Conservation (phyloP, 805 yeast genomes). For the Barnettozyma pratensis region DNA sequence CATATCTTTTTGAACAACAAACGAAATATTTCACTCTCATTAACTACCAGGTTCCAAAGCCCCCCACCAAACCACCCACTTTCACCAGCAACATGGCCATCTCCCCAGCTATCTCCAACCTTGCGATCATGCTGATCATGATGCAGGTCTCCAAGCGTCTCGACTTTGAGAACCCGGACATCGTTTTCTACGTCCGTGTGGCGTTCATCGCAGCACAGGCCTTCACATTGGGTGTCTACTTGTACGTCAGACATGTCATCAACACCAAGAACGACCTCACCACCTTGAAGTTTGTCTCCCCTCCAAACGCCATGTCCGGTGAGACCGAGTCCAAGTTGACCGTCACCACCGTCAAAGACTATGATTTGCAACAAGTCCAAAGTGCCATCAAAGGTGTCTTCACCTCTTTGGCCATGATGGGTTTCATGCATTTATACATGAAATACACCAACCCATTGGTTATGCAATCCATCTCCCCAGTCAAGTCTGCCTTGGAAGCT, state of each 20-base stretch:
- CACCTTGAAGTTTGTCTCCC: conserved; percentile 84
- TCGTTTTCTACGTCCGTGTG: conserved; percentile 68
- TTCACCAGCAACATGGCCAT: neutral
- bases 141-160: conserved; percentile 90
- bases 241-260: conserved; percentile 57
- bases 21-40: too few relatives aligned
- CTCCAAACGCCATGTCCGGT: conserved; percentile 76
- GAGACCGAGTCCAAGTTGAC: conserved; percentile 67
- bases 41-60: neutral
- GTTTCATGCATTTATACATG: conserved; percentile 96
- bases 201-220: conserved; percentile 65
- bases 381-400: conserved; percentile 74
- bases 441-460: conserved; percentile 95
- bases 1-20: too few relatives aligned
- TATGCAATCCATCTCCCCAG: conserved; percentile 87
- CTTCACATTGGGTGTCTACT: conserved; percentile 60
- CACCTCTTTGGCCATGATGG: conserved; percentile 95
- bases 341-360: conserved; percentile 90
- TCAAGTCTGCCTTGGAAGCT: conserved; percentile 85
- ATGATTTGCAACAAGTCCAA: conserved; percentile 85
- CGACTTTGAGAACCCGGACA: conserved; percentile 80
- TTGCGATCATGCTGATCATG: conserved; percentile 89
- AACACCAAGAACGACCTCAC: conserved; percentile 80
- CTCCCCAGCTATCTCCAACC: conserved; percentile 82
- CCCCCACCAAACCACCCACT: neutral